Evolutionary conservation across 2,329 filamentous ascomycete species (phyloP), one percentile per base, ranked within the genome.

Genomic region (Aspergillus candidus): DNA sequence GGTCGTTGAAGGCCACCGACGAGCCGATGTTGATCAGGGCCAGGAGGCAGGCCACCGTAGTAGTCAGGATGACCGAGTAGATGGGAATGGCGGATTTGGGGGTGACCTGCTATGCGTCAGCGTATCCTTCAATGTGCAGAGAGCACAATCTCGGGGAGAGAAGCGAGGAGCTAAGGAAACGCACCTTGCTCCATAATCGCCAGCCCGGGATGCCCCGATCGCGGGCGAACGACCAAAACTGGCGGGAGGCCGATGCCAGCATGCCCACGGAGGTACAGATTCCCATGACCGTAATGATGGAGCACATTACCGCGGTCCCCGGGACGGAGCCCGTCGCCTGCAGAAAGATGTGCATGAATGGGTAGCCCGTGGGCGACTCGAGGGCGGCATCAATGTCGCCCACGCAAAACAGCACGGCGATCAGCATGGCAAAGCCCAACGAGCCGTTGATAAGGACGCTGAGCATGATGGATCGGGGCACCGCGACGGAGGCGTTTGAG

Each of bases 211-310:
- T 47, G 8, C 55, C 59, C 3, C 54, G 49, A 32, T 62, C 55
- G 22, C 58, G 45, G 11, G 58, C 46, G 17, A 62, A 59, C 6
- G 58, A 56, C 61, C 57, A 59, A 39, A 59, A 54, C 40, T 59
- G 55, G 17, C 56, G 72, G 61, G 47, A 82, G 53, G 59, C 67
- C 68, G 77, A 75, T 3, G 63, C 63, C 4, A 67, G 47, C 49
- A 63, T 59, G 31, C 61, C 62, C 13, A 67, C 58, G 1, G 59
- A 59, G 7, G 60, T 57, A 32, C 57, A 60, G 11, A 61, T 50
- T 12, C 56, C 58, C 17, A 65, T 56, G 6, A 59, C 45, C 1
- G 62, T 55, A 6, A 66, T 51, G 18, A 63, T 54, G 4, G 50
- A 51, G 5, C 44, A 50, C 39, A 66, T 55, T 1, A 50, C 54